Base-by-base conservation (phyloP, 805 yeast species). In the Kluyveromyces lactis region DNA sequence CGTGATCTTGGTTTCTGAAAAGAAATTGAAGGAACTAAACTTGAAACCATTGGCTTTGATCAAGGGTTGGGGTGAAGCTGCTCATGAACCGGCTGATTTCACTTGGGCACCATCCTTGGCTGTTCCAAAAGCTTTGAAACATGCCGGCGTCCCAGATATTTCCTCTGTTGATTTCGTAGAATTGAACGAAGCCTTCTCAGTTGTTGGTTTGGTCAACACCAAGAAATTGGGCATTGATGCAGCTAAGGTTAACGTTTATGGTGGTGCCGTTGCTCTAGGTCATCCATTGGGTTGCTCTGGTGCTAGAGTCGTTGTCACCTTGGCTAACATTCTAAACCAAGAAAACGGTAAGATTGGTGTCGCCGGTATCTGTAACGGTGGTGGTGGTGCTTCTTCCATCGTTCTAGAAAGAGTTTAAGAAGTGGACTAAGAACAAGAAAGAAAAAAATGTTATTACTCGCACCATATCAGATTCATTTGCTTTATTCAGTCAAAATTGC, bases 331-430 rank as follows among this genome's bases (percentile, higher is more conserved):
- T 13, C 75, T 92, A 58, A 50, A 65, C 28, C 96, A 90, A 69
- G 97, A 92, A 71, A 66, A 66, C 41, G 94, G 90, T 52, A 86
- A 81, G 68, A 64, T 79, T 51, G 99, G 99, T 63, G 86, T 79
- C 50, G 97, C 96, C 55, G 96, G 86, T 63, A 81, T 92, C 60
- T 92, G 98, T 75, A 92, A 92, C 65, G 98, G 99, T 71, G 99
- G 99, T 57, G 99, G 99, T 62, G 99, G 98, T 62, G 97, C 97
- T 36, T 82, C 95, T 41, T 81, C 97, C 18, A 71, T 92, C 55
- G 86, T 92, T 45, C 75, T 92, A 54, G 95, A 89, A 70, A 77
- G 71, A 54, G 56, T 77, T 33, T 73, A 27, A 27, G n/a, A 21
- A 21, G 24, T 21, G 24, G 24, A 21, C n/a, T n/a, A n/a, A n/a